phyloP scores from a whole-genome alignment of 2,329 filamentous ascomycete species.

The Aspergillus novofumigatus region DNA sequence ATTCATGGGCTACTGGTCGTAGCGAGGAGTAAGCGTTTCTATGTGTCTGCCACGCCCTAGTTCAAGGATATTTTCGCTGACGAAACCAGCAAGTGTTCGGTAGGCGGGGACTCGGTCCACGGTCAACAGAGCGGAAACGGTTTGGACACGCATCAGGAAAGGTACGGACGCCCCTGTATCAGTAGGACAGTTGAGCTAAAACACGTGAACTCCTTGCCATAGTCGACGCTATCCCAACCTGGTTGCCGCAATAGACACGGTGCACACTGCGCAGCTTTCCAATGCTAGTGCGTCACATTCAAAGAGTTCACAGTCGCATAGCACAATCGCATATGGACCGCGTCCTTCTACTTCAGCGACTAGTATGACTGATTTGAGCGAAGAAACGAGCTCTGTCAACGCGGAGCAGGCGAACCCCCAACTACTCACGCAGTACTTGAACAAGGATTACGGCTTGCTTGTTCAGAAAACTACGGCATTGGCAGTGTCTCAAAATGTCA shows the following conservation, averaged over 20 bases:
- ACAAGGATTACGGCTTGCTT: conserved; percentile 13
- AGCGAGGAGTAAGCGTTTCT: conserved; percentile 17
- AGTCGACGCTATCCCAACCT: not conserved
- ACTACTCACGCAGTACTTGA: conserved; percentile 19
- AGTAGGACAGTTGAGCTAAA: not conserved
- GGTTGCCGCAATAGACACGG: not conserved
- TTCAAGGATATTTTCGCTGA: conserved; percentile 3
- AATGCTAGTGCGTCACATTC: not conserved
- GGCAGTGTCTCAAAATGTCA: conserved; percentile 26
- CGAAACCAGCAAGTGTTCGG: conserved; percentile 6
- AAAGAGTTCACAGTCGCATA: not conserved
- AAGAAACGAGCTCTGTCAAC: not conserved
- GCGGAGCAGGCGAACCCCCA: conserved; percentile 11
- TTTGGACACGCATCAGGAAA: conserved; percentile 1
- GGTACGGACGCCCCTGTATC: conserved; percentile 1
- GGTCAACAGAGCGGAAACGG: not conserved
- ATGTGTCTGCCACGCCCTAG: not conserved
- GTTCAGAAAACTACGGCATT: conserved; percentile 25
- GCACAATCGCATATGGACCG: not conserved
- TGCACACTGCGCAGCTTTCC: not conserved
- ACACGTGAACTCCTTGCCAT: not conserved
- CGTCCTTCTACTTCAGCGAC: not conserved
- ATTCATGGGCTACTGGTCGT: conserved; percentile 21
- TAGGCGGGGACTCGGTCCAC: conserved; percentile 3
- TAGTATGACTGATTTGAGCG: not conserved